Base-by-base conservation (phyloP, 257 asterid species). In the Nicotiana sylvestris region DNA sequence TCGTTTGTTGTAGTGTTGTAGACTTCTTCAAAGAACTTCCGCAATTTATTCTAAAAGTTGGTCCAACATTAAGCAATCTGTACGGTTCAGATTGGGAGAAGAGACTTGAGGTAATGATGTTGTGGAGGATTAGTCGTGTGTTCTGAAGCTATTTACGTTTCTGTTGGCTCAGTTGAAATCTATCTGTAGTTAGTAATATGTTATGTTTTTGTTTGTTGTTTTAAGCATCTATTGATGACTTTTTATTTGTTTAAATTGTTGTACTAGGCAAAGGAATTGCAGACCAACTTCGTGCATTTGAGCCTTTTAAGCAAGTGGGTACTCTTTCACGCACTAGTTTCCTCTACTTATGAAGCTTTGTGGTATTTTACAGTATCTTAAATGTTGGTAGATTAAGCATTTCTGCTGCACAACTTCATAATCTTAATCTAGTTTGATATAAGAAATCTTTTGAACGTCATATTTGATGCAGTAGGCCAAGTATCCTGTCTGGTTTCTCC, bases 61-160 rank as follows among this genome's bases (percentile, higher is more conserved):
- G 97, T 43, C 87, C 96, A 6, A 89, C 90, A 84, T 86, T 95
- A 86, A 86, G 92, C 80, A 88, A 84, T 81, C 81, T 90, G 32
- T 95, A 92, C 55, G 98, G 98, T 27, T 86, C 80, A 55, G 97
- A 91, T 84, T 95, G 99, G 98, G 96, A 92, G 90, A 94, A 92
- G 91, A 94, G 93, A 87, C 92, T 94, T 17, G 93, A 92, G 99
- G 99, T 94, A 92, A 68, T 35, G 82, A 61, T 70, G 43, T 82
- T 8, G 68, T 87, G 69, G 68, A 79, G 51, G 65, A 81, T 78
- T 81, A 84, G 33, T 82, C 84, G 84, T 74, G 46, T 74, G 27
- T 83, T 78, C 78, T 43, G 12, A 2, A 21, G 60, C 37, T 46
- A 70, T 43, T 70, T 9, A 76, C 49, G 17, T 56, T 86, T 43